Conservation (phyloP, 1,284 basidiomycete species). For the Lentinus polychrous region DNA sequence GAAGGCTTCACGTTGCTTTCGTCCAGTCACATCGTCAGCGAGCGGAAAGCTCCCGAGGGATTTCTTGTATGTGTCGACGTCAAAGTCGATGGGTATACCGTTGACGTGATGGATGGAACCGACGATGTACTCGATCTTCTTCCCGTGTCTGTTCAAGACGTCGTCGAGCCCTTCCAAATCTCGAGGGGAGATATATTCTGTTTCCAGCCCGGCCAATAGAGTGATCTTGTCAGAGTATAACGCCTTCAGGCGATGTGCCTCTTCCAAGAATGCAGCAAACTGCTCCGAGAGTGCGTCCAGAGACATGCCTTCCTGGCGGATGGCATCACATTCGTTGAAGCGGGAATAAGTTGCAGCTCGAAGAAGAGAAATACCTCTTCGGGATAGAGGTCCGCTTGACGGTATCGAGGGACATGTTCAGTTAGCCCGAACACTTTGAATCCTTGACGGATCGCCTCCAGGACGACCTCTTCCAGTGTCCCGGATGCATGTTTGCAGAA, state of each 20-base stretch:
- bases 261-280: slow-evolving; percentile 64
- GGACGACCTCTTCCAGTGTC: slow-evolving; percentile 73
- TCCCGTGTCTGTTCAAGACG: slow-evolving; percentile 37
- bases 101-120: slow-evolving; percentile 93
- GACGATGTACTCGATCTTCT: slow-evolving; percentile 82
- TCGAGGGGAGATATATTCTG: slow-evolving; percentile 74
- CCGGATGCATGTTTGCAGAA: slow-evolving; percentile 90
- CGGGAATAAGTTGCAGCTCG: not conserved
- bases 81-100: slow-evolving; percentile 90
- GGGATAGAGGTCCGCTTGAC: slow-evolving; percentile 80
- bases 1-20: slow-evolving; percentile 35
- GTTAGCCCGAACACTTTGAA: slow-evolving; percentile 85
- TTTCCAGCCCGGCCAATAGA: slow-evolving; percentile 89
- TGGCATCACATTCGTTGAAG: slow-evolving; percentile 7
- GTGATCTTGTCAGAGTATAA: slow-evolving; percentile 57
- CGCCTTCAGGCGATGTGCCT: slow-evolving; percentile 71
- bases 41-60: slow-evolving; percentile 37
- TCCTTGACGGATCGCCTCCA: slow-evolving; percentile 69
- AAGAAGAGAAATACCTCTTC: slow-evolving; percentile 70
- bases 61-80: slow-evolving; percentile 59
- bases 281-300: slow-evolving; percentile 43
- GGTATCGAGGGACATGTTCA: slow-evolving; percentile 93
- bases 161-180: slow-evolving; percentile 58
- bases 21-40: slow-evolving; percentile 6
- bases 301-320: slow-evolving; percentile 39